phyloP scores from a whole-genome alignment of 352 stramenopile species.

The Phytophthora foliorum region DNA sequence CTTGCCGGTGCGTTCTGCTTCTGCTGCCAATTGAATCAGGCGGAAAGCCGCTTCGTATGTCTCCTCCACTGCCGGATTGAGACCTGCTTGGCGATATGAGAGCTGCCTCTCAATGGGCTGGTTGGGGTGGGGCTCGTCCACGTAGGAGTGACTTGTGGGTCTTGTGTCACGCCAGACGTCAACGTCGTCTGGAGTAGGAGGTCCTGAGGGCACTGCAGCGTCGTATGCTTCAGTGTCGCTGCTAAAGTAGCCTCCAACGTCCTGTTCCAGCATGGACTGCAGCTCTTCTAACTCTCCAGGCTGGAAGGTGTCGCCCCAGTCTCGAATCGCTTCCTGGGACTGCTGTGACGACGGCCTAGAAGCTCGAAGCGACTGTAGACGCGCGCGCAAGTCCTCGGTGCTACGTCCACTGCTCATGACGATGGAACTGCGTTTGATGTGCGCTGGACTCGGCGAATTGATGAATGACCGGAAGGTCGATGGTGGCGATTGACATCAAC shows the following conservation, averaged over 20 bases:
- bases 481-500: background rate
- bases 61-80: conserved; percentile 19
- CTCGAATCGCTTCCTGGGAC: conserved; percentile 4
- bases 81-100: conserved; percentile 14
- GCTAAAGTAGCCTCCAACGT: conserved; percentile 12
- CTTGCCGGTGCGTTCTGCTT: conserved; percentile 45
- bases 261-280: conserved; percentile 30
- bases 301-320: conserved; percentile 28
- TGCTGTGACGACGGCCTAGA: conserved; percentile 3
- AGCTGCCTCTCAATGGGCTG: conserved; percentile 22
- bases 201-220: background rate
- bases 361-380: conserved; percentile 23
- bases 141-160: conserved; percentile 24
- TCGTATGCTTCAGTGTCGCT: conserved; percentile 11
- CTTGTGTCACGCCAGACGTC: conserved; percentile 31
- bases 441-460: too few species aligned
- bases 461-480: background rate
- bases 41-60: conserved; percentile 61
- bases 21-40: conserved; percentile 55
- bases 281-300: conserved; percentile 30
- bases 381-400: conserved; percentile 20
- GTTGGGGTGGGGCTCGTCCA: conserved; percentile 20
- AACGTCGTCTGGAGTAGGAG: background rate
- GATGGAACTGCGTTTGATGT: background rate
- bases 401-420: conserved; percentile 2